A percentile compares a stretch with the other conserved stretches of the same genome.
These are phyloP conservation scores for Astragalus membranaceus DNA, from an alignment of 306 rosid species.

Conservation along the genomic window DNA sequence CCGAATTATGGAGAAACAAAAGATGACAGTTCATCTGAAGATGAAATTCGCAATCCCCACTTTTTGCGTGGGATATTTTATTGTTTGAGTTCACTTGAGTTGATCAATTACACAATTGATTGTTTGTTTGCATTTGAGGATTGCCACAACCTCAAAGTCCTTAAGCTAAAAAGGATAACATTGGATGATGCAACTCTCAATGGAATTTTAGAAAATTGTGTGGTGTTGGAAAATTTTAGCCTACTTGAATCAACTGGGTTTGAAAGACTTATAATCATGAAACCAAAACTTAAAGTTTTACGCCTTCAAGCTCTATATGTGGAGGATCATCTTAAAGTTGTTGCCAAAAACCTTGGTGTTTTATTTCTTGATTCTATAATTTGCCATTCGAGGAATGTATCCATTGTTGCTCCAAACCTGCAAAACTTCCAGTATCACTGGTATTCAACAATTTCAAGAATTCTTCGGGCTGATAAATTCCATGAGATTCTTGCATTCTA, in stretches of 20 bases:
- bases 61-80: background rate
- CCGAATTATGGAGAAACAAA: background rate
- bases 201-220: background rate
- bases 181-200: background rate
- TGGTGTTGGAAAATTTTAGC: background rate
- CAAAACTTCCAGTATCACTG: background rate
- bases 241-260: background rate
- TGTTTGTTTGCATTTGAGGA: background rate
- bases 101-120: background rate
- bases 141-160: background rate
- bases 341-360: background rate
- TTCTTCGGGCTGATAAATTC: too few relatives aligned
- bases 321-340: background rate
- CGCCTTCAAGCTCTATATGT: background rate
- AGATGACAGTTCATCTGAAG: too few relatives aligned
- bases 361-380: slow-evolving; percentile 1
- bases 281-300: background rate
- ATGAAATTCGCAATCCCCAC: background rate
- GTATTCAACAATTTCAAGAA: background rate
- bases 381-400: background rate
- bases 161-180: background rate
- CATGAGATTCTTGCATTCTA: too few relatives aligned
- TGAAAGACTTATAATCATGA: background rate
- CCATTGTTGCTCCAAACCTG: background rate
- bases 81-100: background rate